phyloP scores from a whole-genome alignment of 164 flowering plant species.

The Berberis thunbergii region DNA sequence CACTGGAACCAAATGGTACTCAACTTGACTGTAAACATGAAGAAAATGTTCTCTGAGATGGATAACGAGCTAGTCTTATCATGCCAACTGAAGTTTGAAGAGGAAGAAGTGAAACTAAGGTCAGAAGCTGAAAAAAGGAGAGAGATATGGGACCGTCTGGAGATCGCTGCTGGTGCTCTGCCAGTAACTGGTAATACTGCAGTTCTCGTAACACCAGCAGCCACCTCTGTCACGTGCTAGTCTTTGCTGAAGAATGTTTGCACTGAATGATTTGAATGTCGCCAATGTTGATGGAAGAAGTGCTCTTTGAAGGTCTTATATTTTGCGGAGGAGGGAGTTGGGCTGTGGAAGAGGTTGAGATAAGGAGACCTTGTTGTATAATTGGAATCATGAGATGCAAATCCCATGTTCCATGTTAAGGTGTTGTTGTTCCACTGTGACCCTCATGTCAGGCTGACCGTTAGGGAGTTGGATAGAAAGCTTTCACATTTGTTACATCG shows the following conservation, averaged over 20 bases:
- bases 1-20: conserved; percentile 96
- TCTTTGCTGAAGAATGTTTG: neutral
- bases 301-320: no score
- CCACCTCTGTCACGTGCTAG: conserved; percentile 9
- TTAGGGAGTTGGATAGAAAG: neutral
- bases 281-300: no score
- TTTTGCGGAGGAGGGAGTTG: no score
- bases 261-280: no score
- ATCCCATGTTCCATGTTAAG: neutral
- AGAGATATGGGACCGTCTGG: conserved; percentile 61
- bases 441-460: neutral
- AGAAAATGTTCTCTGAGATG: conserved; percentile 77
- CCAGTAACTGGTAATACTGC: conserved; percentile 62
- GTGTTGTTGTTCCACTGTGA: neutral
- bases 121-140: conserved; percentile 40
- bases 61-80: conserved; percentile 52
- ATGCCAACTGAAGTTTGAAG: conserved; percentile 41
- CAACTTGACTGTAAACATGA: conserved; percentile 63
- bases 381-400: neutral
- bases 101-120: conserved; percentile 41
- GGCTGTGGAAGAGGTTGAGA: neutral
- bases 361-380: neutral
- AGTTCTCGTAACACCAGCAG: conserved; percentile 49
- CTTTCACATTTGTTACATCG: neutral
- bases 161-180: conserved; percentile 49